These are phyloP conservation scores for Tetrahymena thermophila DNA, from an alignment of 73 alveolate species.

Conservation along the genomic window DNA sequence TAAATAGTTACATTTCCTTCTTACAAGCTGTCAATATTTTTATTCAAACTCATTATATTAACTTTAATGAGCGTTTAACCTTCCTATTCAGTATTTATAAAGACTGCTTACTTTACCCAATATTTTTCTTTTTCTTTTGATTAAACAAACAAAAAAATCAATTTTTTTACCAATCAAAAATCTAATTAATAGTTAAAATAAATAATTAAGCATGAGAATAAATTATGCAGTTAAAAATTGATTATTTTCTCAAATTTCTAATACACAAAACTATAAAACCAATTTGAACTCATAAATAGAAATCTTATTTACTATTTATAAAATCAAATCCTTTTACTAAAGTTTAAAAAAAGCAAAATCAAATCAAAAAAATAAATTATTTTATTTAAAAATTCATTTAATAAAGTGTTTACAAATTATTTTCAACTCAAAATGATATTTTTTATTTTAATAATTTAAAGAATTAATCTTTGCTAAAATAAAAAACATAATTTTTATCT, in stretches of 20 bases:
- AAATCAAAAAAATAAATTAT: background rate
- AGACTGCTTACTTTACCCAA: background rate
- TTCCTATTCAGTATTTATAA: background rate
- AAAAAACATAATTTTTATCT: too few relatives aligned
- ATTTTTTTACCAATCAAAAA: background rate
- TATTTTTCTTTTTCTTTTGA: background rate
- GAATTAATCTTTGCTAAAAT: too few relatives aligned
- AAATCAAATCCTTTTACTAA: background rate
- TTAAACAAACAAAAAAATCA: background rate
- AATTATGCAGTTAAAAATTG: background rate
- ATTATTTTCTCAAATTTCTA: background rate
- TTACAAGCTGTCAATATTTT: background rate
- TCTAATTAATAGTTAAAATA: too few relatives aligned
- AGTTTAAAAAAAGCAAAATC: too few relatives aligned
- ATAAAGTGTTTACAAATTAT: too few relatives aligned
- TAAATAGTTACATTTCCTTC: background rate
- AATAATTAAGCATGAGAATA: background rate
- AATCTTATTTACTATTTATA: background rate
- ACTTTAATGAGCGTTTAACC: background rate
- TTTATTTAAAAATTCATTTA: too few relatives aligned
- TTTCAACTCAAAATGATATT: too few relatives aligned
- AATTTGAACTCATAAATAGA: background rate
- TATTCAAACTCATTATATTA: background rate
- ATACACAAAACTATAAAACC: background rate
- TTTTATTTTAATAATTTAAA: too few relatives aligned